Evolutionary conservation across 257 asterid genomes (phyloP), one percentile per base, ranked within the genome.

Genomic region (Ballota nigra): DNA sequence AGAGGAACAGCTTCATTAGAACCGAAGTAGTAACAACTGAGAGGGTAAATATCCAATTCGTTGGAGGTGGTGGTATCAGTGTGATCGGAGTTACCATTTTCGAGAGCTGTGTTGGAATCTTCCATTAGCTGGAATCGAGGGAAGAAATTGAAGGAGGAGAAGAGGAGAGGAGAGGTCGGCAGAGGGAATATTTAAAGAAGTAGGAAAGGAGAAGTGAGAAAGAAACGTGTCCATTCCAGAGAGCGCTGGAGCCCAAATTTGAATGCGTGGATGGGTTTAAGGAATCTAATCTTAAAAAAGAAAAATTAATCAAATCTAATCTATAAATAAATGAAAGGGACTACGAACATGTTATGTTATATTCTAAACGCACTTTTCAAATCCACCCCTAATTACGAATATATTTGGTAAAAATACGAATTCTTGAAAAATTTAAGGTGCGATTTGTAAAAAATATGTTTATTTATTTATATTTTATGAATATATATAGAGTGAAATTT

Each of bases 1-100:
- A 71, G 66, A 15, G 85, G 76, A 74, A 53, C 59, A 6, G 89
- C 79, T 33, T 83, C 88, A 26, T 34, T 83, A 77, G 89, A 88
- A 70, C 96, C 98, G 84, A 94, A 94, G 78, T 86, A 94, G 89
- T 91, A 94, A 66, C 83, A 77, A 61, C 77, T 80, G 16, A 94
- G 92, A 16, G 98, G 98, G 81, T 91, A 89, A 58, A 91, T 81
- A 77, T 89, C 88, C 73, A 94, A 20, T 2, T 76, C 83, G 66
- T 20, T 23, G 34, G 78, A 51, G 64, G 59, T 41, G 33, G 47
- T 61, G 11, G 23, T n/a, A n/a, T 47, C 55, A 47, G 1, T 47
- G 1, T 16, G 70, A 18, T 70, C 43, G 36, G 78, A 68, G 45
- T 66, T 47, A 1, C 85, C 83, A 23, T 81, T 81, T 24, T 61